Base-by-base conservation (phyloP, 2,329 filamentous ascomycete genomes). In the Botryotinia narcissicola region DNA sequence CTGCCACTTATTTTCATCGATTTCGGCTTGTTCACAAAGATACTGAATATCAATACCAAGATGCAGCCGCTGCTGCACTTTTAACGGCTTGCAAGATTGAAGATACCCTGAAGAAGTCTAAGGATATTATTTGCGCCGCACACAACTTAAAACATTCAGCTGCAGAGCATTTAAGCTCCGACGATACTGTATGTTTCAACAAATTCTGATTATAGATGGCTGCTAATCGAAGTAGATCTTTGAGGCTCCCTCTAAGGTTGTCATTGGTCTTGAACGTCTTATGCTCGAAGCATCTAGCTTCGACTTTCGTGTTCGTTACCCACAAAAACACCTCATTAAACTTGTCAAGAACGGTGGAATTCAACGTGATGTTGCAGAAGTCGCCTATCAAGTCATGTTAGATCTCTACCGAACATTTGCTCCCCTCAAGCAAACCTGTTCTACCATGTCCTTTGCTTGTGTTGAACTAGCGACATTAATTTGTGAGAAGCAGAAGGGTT, bases 71-170 rank as follows among this genome's bases (percentile, higher is more conserved):
- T 10, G 94, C 96, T 1, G 92, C 94, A 37, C 85, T 99, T 14
- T 95, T 98, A 80, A 93, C 95, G 4, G 95, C 95, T 3, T 98
- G 95, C 86, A 99, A 99, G 84, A 94, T 97, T 63, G 96, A 99
- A 83, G 96, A 99, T 82, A 99, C 96, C 0, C 88, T 98, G 77
- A 99, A 99, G 84, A 98, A 98, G 85, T 97, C 94, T 5, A 90
- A 89, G 73, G 96, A 99, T 76, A 97, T 99, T 75, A 86, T 98
- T 25, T 97, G 94, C 74, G 94, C 95, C 1, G 92, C 93, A 37
- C 94, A 95, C 83, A 98, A 97, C 80, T 84, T 97, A 54, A 96
- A 94, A 70, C 76, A 79, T 59, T 71, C 76, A 79, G 77, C 91
- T 83, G 81, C 92, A 82, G 87, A 94, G 83, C 83, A 92, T 82